phyloP scores from a whole-genome alignment of 345 rosid genomes.

The Dipteronia dyeriana region DNA sequence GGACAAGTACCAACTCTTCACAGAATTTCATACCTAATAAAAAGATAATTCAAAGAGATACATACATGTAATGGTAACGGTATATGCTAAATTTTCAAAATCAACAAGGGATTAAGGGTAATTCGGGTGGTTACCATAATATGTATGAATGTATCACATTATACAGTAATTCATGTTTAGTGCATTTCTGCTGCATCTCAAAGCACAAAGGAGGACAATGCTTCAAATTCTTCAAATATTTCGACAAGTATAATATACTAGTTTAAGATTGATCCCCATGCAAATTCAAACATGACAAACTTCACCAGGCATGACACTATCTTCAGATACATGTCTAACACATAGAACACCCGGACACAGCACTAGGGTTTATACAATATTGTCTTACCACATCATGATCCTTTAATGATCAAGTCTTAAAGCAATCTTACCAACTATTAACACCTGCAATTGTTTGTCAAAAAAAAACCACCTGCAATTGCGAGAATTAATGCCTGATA shows the following conservation, averaged over 20 bases:
- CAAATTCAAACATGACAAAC: slow-evolving; percentile 30
- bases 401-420: slow-evolving; percentile 57
- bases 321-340: slow-evolving; percentile 42
- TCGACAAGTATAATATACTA: slow-evolving; percentile 30
- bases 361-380: slow-evolving; percentile 43
- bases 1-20: neutral
- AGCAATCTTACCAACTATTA: slow-evolving; percentile 98
- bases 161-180: slow-evolving; percentile 3
- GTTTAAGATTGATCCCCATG: slow-evolving; percentile 23
- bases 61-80: neutral
- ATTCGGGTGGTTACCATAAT: slow-evolving; percentile 11
- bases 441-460: slow-evolving; percentile 57
- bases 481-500: slow-evolving; percentile 76
- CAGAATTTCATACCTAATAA: neutral
- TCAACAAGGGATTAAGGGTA: slow-evolving; percentile 4
- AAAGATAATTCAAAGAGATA: neutral
- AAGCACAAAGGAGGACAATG: slow-evolving; percentile 23
- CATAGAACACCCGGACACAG: slow-evolving; percentile 35
- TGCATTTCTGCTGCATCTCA: slow-evolving; percentile 13
- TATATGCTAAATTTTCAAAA: neutral
- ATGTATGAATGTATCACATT: neutral
- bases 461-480: slow-evolving; percentile 62
- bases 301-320: slow-evolving; percentile 33
- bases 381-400: slow-evolving; percentile 63
- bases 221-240: slow-evolving; percentile 28